Base-by-base conservation (phyloP, 306 rosid genomes). In the Castanea crenata region DNA sequence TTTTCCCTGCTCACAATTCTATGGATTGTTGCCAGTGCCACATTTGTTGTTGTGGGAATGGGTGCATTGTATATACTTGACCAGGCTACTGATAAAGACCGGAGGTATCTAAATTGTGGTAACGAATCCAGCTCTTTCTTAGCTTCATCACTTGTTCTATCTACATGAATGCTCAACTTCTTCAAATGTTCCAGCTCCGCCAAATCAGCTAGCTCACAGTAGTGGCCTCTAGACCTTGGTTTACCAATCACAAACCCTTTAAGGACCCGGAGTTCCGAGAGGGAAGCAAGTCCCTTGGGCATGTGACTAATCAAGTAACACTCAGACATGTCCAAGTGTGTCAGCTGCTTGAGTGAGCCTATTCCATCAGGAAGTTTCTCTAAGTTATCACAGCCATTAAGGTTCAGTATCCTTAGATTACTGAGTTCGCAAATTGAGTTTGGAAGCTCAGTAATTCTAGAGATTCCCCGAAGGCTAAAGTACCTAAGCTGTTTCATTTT, bases 381-480 rank as follows among this genome's bases (percentile, higher is more conserved):
- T 46, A 76, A 55, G 38, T 82, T 44, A 52, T 38, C 46, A 25
- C 85, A 81, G 1, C 77, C 78, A 51, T 76, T 76, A 23, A 81
- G 78, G 63, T 82, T 71, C 52, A 82, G 71, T n/a, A 82, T 82
- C 68, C 74, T 82, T 8, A 82, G 70, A 64, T 51, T 63, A 12
- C 49, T 5, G 25, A 78, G 79, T 41, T 56, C 65, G 82, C 79
- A 44, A 18, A 82, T 46, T 27, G 85, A 56, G 46, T 75, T 74
- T 3, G 79, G 85, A 46, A 77, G 75, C 79, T 78, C 67, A 0
- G 70, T 13, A 61, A 82, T 65, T 52, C 67, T 20, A 29, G 82
- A 64, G 34, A 82, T 68, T 15, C 82, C 82, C 58, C 72, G 46
- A 14, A 82, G 79, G 63, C 79, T 77, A 0, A 77, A 59, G 67